A percentile compares a stretch with the other conserved stretches of the same genome.
Conservation (phyloP, 495 filamentous ascomycete species). For the Terfezia boudieri region DNA sequence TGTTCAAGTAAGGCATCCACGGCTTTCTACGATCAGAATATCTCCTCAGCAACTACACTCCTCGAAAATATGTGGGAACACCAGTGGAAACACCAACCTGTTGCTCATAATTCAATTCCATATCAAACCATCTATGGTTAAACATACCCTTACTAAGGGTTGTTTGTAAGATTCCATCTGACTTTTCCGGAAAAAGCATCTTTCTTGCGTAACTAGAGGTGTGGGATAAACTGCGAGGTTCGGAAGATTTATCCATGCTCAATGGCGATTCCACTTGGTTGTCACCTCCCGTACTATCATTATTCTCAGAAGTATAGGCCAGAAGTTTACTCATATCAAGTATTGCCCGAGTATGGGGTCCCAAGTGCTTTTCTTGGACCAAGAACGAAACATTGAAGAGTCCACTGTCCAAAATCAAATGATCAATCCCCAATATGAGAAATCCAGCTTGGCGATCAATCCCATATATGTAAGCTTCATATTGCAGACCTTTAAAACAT, state of each 20-base stretch:
- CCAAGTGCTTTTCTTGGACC: conserved; percentile 15
- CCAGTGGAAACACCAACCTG: conserved; percentile 11
- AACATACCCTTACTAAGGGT: conserved; percentile 20
- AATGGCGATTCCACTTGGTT: too few species aligned
- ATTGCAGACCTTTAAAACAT: conserved; percentile 7
- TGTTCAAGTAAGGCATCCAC: conserved; percentile 24
- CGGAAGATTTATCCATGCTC: too few species aligned
- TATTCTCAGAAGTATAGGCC: background rate
- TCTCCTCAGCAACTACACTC: background rate
- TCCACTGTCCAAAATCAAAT: conserved; percentile 17
- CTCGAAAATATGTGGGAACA: background rate
- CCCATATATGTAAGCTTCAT: conserved; percentile 20
- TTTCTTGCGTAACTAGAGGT: conserved; percentile 8
- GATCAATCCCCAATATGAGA: conserved; percentile 19
- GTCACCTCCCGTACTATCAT: too few species aligned
- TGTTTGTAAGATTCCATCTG: conserved; percentile 22
- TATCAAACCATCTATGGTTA: conserved; percentile 21
- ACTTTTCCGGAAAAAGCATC: conserved; percentile 29
- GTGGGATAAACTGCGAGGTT: too few species aligned
- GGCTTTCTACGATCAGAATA: conserved; percentile 18
- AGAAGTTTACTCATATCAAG: conserved; percentile 14
- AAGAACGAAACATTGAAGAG: conserved; percentile 22
- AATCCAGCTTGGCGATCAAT: conserved; percentile 20
- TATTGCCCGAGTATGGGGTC: conserved; percentile 15
- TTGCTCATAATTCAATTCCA: conserved; percentile 29